Evolutionary conservation across 208 protist species (phyloP).

Genomic region (Tritrichomonas musculus): DNA sequence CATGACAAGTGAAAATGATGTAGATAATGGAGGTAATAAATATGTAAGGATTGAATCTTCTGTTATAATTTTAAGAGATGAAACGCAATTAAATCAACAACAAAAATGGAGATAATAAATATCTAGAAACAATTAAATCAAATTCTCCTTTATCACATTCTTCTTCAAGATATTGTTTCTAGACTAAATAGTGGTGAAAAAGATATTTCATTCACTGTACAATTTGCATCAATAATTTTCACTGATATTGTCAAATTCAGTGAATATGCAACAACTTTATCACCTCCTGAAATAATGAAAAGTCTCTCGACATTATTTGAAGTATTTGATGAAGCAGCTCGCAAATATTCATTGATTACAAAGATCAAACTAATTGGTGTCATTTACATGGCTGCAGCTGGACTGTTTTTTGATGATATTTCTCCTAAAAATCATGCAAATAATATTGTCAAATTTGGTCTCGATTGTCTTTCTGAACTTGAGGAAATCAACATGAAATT

Average conservation of each 20-base stretch:
- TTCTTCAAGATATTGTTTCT: neutral
- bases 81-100: no score
- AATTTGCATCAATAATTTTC: neutral
- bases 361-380: neutral
- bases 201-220: slow-evolving; percentile 17
- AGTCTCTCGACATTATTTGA: neutral
- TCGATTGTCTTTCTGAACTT: neutral
- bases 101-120: no score
- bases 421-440: neutral
- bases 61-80: no score
- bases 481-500: neutral
- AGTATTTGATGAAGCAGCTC: neutral
- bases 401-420: neutral
- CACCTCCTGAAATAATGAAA: neutral
- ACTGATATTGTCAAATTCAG: neutral
- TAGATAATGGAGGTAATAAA: no score
- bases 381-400: neutral
- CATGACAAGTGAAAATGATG: no score
- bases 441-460: neutral
- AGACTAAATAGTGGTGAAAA: neutral
- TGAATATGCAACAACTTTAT: neutral
- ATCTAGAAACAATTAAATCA: no score
- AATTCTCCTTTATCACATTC: neutral
- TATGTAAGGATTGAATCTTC: no score
- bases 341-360: neutral